phyloP scores from a whole-genome alignment of 192 early-diverging fungal genomes.

The Entomortierella beljakovae region DNA sequence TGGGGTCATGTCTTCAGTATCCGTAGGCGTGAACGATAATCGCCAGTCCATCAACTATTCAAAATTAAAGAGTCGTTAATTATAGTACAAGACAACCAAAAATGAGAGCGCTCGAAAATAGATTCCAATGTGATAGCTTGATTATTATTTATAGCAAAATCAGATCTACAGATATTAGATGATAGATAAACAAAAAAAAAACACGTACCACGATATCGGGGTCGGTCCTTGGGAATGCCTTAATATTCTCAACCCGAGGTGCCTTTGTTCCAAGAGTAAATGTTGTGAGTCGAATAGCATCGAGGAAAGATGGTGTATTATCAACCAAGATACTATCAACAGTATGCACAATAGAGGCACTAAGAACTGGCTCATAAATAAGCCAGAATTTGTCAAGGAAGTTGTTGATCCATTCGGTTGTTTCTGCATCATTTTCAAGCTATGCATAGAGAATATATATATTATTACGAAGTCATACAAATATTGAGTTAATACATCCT shows the following conservation, averaged over 20 bases:
- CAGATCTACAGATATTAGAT: too few relatives aligned
- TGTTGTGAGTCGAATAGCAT: slow-evolving; percentile 77
- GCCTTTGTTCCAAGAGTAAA: slow-evolving; percentile 86
- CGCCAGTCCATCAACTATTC: slow-evolving; percentile 90
- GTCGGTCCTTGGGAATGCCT: slow-evolving; percentile 79
- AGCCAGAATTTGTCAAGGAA: slow-evolving; percentile 90
- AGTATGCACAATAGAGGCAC: slow-evolving; percentile 74
- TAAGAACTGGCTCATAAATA: slow-evolving; percentile 89
- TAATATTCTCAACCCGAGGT: slow-evolving; percentile 76
- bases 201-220: slow-evolving; percentile 74
- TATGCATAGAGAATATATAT: not conserved
- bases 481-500: too few relatives aligned
- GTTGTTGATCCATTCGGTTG: slow-evolving; percentile 93
- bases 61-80: not conserved
- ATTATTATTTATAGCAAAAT: not conserved
- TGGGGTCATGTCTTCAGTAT: slow-evolving; percentile 78
- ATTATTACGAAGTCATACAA: too few relatives aligned
- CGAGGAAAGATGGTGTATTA: slow-evolving; percentile 83
- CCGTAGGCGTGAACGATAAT: slow-evolving; percentile 86
- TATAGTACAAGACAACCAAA: not conserved
- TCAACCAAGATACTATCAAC: slow-evolving; percentile 82
- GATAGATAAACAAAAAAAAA: slow-evolving; percentile 1
- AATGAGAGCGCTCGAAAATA: not conserved
- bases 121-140: not conserved
- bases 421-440: slow-evolving; percentile 65